Evolutionary conservation across 2,329 filamentous ascomycete species (phyloP).

Genomic region (Macroventuria anomochaeta): DNA sequence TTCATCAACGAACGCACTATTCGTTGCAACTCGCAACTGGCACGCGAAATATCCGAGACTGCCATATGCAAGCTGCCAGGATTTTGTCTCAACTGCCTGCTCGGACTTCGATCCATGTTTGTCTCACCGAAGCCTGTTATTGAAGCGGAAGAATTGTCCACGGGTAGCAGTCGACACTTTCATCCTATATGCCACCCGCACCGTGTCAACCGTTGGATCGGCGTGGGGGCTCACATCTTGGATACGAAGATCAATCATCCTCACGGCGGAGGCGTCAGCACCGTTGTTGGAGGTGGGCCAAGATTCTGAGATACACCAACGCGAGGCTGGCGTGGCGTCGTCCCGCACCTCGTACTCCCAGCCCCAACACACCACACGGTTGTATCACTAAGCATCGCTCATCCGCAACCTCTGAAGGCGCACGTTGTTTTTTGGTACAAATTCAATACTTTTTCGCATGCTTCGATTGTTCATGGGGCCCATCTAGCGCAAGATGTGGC

Average conservation of each 20-base stretch:
- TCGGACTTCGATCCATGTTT: no score
- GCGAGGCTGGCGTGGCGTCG: constrained; percentile 1
- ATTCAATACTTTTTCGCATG: background rate
- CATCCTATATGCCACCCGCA: no score
- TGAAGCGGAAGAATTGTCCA: no score
- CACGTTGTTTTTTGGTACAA: background rate
- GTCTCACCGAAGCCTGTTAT: no score
- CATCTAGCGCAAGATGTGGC: background rate
- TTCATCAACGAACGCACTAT: background rate
- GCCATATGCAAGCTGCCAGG: background rate
- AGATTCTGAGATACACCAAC: background rate
- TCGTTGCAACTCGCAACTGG: background rate
- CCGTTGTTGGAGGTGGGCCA: background rate
- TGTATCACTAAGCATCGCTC: constrained; percentile 17
- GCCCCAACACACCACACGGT: background rate
- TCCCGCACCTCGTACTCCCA: constrained; percentile 4
- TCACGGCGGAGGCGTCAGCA: no score
- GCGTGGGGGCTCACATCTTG: no score
- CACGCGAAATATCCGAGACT: no score
- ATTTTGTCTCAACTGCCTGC: background rate
- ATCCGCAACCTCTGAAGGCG: background rate
- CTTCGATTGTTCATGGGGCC: background rate
- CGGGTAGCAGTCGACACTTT: no score
- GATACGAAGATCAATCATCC: no score
- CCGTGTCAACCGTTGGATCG: no score